Conservation (phyloP, 2,329 filamentous ascomycete species). For the Venturia asperata region DNA sequence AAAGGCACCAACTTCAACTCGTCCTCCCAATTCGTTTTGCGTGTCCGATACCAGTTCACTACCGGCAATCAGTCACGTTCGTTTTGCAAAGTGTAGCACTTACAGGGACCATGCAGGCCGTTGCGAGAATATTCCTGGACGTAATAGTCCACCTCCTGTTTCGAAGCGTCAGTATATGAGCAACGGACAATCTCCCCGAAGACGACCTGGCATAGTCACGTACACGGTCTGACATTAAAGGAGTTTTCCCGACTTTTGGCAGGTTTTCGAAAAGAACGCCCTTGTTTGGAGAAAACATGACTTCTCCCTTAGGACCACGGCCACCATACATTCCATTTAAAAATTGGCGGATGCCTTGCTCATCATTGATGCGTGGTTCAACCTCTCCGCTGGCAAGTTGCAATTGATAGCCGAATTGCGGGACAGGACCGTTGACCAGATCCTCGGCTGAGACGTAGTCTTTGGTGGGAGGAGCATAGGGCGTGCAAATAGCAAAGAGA, state of each 20-base stretch:
- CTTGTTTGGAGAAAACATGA: constrained; percentile 50
- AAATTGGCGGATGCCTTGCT: constrained; percentile 60
- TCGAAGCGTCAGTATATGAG: constrained; percentile 12
- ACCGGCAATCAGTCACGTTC: constrained; percentile 10
- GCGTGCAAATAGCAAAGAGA: constrained; percentile 75
- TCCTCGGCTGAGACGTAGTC: constrained; percentile 51
- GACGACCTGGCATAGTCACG: constrained; percentile 22
- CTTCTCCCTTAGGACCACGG: constrained; percentile 47
- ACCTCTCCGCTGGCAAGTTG: constrained; percentile 63
- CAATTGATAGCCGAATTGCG: constrained; percentile 77
- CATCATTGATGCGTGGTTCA: constrained; percentile 41
- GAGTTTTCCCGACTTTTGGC: constrained; percentile 43
- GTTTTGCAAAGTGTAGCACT: constrained; percentile 24
- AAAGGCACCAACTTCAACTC: constrained; percentile 45
- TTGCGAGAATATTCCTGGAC: constrained; percentile 61
- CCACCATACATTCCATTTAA: constrained; percentile 67
- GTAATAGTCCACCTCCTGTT: constrained; percentile 66
- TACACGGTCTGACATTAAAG: constrained; percentile 56
- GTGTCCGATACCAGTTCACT: constrained; percentile 82
- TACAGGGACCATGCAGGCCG: constrained; percentile 67
- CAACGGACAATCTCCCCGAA: neutral
- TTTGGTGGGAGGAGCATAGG: constrained; percentile 53
- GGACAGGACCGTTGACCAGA: constrained; percentile 50
- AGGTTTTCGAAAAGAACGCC: constrained; percentile 51
- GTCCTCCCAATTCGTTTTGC: constrained; percentile 67